Percentiles rank a stretch among this genome's conserved stretches.
Evolutionary conservation across 108 stramenopile genomes (phyloP).

Genomic region (Chaetoceros tenuissimus): DNA sequence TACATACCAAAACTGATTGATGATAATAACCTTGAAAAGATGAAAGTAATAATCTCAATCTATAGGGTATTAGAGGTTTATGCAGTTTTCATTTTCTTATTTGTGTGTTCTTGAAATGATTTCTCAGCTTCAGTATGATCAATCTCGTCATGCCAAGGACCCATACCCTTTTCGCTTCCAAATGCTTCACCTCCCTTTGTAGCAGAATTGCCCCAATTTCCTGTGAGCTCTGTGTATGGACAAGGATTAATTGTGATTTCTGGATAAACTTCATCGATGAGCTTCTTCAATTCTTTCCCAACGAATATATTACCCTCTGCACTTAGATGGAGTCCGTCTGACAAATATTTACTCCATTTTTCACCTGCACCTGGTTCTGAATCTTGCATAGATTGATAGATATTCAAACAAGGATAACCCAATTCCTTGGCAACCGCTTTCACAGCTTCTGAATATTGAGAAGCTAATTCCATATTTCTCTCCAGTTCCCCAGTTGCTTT

Average conservation of each 20-base stretch:
- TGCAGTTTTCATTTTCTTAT: no score
- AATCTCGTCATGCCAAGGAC: conserved; percentile 78
- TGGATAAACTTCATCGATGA: conserved; percentile 37
- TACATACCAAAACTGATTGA: no score
- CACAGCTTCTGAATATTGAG: conserved; percentile 44
- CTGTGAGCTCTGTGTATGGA: conserved; percentile 42
- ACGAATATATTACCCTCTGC: conserved; percentile 49
- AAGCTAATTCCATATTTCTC: conserved; percentile 44
- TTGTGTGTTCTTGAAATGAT: no score
- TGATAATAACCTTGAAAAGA: no score
- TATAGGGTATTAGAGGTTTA: no score
- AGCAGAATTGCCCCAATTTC: conserved; percentile 49
- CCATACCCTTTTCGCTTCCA: conserved; percentile 14
- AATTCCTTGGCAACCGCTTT: conserved; percentile 32
- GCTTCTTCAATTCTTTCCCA: conserved; percentile 20
- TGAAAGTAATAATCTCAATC: no score
- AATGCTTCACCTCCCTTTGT: conserved; percentile 36
- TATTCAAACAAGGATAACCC: conserved; percentile 35
- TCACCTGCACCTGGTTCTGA: conserved; percentile 6
- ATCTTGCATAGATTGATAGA: conserved; percentile 43
- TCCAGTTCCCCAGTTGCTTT: conserved; percentile 50
- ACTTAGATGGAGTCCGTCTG: conserved; percentile 75
- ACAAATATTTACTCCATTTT: conserved; percentile 32
- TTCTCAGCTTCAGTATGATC: conserved; percentile 38
- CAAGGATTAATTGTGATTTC: conserved; percentile 37